These are phyloP conservation scores for Blastobotrys mokoenaii DNA, from an alignment of 805 yeast genomes.

Conservation along the genomic window DNA sequence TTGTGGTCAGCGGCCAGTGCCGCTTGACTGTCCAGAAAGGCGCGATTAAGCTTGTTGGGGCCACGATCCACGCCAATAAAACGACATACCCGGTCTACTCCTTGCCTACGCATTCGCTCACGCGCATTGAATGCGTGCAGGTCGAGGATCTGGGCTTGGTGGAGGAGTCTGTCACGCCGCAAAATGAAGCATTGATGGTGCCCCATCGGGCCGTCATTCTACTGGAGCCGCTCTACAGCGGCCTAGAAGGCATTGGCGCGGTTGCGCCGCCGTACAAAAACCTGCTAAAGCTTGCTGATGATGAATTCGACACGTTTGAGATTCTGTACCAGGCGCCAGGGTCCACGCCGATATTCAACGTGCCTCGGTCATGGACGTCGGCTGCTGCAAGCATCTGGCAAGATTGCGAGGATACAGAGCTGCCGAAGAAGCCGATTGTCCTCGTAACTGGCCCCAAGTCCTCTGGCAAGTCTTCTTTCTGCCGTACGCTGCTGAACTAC, in stretches of 20 bases:
- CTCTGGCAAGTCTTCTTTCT: slow-evolving; percentile 73
- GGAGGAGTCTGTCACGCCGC: slow-evolving; percentile 7
- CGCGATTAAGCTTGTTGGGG: slow-evolving; percentile 24
- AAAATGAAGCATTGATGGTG: slow-evolving; percentile 6
- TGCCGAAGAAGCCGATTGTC: slow-evolving; percentile 12
- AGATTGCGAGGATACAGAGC: background rate
- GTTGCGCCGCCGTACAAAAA: slow-evolving; percentile 24
- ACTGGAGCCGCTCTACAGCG: slow-evolving; percentile 4
- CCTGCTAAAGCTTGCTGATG: slow-evolving; percentile 10
- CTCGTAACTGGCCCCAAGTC: slow-evolving; percentile 60
- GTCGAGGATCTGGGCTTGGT: slow-evolving; percentile 6
- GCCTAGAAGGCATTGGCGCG: slow-evolving; percentile 5
- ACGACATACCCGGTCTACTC: slow-evolving; percentile 13
- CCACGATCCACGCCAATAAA: slow-evolving; percentile 13
- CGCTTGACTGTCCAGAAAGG: slow-evolving; percentile 24
- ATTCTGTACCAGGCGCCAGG: slow-evolving; percentile 1
- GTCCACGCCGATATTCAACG: slow-evolving; percentile 6
- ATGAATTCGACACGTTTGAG: background rate
- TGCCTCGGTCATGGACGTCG: slow-evolving; percentile 18
- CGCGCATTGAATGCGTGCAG: slow-evolving; percentile 15
- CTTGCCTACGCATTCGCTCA: slow-evolving; percentile 16
- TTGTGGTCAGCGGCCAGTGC: slow-evolving; percentile 26
- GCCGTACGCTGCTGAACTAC: slow-evolving; percentile 45
- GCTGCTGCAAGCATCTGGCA: slow-evolving; percentile 6
- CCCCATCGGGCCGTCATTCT: slow-evolving; percentile 3